Percentiles rank a stretch among this genome's conserved stretches.
Conservation (phyloP, 441 rosid genomes). For the Macaranga tanarius region DNA sequence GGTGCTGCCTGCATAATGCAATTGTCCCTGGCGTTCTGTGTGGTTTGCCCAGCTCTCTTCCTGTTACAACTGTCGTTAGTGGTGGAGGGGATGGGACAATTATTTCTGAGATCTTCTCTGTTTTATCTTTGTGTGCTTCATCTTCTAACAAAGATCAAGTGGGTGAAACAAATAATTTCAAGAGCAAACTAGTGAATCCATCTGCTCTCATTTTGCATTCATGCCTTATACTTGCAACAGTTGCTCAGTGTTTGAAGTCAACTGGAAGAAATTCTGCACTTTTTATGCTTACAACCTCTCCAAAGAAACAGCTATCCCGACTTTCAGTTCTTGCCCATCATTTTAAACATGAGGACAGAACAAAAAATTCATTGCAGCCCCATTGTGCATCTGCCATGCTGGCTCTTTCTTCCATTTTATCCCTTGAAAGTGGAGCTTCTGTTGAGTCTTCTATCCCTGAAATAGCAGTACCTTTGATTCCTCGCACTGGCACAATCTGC, state of each 20-base stretch:
- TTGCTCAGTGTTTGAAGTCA: constrained; percentile 84
- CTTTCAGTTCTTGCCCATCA: constrained; percentile 74
- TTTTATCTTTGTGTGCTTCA: constrained; percentile 58
- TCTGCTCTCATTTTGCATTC: constrained; percentile 55
- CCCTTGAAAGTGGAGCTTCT: constrained; percentile 80
- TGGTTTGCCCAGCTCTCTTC: constrained; percentile 89
- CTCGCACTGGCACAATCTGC: constrained; percentile 78
- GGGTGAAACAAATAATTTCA: constrained; percentile 51
- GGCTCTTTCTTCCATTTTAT: constrained; percentile 87
- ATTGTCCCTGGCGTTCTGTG: constrained; percentile 78
- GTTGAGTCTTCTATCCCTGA: constrained; percentile 75
- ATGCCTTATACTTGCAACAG: constrained; percentile 67
- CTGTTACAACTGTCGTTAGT: constrained; percentile 77
- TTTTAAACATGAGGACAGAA: constrained; percentile 64
- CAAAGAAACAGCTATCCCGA: constrained; percentile 79
- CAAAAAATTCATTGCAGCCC: constrained; percentile 55
- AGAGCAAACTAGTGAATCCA: constrained; percentile 61
- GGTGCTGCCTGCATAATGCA: constrained; percentile 88
- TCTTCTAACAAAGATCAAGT: constrained; percentile 60
- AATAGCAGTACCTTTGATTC: constrained; percentile 85
- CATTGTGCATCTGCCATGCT: constrained; percentile 91
- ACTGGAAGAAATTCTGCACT: constrained; percentile 84
- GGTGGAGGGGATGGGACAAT: constrained; percentile 96
- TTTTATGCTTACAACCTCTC: constrained; percentile 82
- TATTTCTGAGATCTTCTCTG: constrained; percentile 72